phyloP scores from a whole-genome alignment of 371 early-diverging fungal species.

The Lichtheimia ramosa region DNA sequence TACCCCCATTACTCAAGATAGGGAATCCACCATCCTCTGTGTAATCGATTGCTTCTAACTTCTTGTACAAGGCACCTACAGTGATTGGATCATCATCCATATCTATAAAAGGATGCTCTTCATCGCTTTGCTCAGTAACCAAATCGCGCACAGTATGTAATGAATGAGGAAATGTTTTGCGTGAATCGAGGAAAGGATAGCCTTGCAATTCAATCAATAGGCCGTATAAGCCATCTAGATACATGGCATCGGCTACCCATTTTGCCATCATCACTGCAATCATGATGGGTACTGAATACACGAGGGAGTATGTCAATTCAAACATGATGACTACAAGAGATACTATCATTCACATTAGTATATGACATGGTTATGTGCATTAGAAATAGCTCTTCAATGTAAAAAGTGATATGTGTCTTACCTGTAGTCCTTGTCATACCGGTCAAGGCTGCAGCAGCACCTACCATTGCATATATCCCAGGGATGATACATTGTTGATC shows the following conservation, averaged over 20 bases:
- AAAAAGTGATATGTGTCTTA: slow-evolving; percentile 12
- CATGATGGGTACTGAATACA: slow-evolving; percentile 86
- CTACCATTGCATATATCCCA: slow-evolving; percentile 95
- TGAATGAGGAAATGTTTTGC: slow-evolving; percentile 71
- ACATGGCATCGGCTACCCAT: slow-evolving; percentile 83
- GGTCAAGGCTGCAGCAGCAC: slow-evolving; percentile 89
- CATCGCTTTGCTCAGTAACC: slow-evolving; percentile 39
- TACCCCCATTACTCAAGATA: slow-evolving; percentile 63
- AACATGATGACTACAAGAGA: slow-evolving; percentile 95
- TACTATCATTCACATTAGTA: slow-evolving; percentile 35
- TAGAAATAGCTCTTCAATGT: too few relatives aligned
- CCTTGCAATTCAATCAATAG: slow-evolving; percentile 73
- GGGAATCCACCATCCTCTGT: slow-evolving; percentile 80
- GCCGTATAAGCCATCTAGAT: slow-evolving; percentile 82
- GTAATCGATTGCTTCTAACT: slow-evolving; percentile 55
- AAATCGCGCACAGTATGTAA: slow-evolving; percentile 42
- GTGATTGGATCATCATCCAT: slow-evolving; percentile 49
- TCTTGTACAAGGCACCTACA: slow-evolving; percentile 54
- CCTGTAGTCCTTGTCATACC: slow-evolving; percentile 92
- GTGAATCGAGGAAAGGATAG: slow-evolving; percentile 86
- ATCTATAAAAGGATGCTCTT: slow-evolving; percentile 45
- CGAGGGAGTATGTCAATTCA: slow-evolving; percentile 89
- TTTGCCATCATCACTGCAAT: slow-evolving; percentile 80
- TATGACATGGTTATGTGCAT: too few relatives aligned
- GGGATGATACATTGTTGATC: slow-evolving; percentile 79